A percentile compares a stretch with the other conserved stretches of the same genome.
Evolutionary conservation across 208 protist species (phyloP).

Genomic region (Acanthamoeba quina): DNA sequence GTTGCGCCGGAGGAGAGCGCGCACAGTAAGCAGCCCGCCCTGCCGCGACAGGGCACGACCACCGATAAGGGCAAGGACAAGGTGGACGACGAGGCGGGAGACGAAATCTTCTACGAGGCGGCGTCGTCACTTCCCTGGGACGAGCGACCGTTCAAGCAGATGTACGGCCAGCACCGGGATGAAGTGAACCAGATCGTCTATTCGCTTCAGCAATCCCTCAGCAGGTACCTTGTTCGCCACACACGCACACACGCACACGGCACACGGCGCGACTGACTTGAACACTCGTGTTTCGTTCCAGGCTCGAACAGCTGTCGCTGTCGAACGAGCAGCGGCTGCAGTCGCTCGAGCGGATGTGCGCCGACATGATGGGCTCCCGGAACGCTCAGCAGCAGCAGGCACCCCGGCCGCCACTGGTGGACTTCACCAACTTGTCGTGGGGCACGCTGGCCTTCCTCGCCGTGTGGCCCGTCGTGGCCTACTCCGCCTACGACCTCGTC

Average conservation of each 20-base stretch:
- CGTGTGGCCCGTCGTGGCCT: constrained; percentile 31
- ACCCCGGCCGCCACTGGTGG: not conserved
- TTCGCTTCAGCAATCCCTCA: not conserved
- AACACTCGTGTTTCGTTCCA: not conserved
- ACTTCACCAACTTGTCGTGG: constrained; percentile 38
- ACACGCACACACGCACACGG: no score
- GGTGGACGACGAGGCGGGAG: not conserved
- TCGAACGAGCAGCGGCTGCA: constrained; percentile 5
- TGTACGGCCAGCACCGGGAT: constrained; percentile 30
- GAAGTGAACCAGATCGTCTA: constrained; percentile 8
- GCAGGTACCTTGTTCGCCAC: not conserved
- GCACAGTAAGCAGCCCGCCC: no score
- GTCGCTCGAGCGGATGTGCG: constrained; percentile 16
- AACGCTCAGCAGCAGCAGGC: not conserved
- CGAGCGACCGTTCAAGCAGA: constrained; percentile 7
- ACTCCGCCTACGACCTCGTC: constrained; percentile 7
- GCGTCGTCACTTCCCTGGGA: constrained; percentile 5
- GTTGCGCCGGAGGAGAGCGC: no score
- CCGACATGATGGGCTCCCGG: not conserved
- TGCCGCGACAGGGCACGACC: no score
- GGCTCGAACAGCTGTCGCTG: not conserved
- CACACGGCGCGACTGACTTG: not conserved
- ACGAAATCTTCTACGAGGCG: not conserved
- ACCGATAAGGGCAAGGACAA: not conserved
- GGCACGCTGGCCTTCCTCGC: constrained; percentile 34